These are phyloP conservation scores for Plenodomus tracheiphilus DNA, from an alignment of 2,329 filamentous ascomycete species.

Conservation along the genomic window DNA sequence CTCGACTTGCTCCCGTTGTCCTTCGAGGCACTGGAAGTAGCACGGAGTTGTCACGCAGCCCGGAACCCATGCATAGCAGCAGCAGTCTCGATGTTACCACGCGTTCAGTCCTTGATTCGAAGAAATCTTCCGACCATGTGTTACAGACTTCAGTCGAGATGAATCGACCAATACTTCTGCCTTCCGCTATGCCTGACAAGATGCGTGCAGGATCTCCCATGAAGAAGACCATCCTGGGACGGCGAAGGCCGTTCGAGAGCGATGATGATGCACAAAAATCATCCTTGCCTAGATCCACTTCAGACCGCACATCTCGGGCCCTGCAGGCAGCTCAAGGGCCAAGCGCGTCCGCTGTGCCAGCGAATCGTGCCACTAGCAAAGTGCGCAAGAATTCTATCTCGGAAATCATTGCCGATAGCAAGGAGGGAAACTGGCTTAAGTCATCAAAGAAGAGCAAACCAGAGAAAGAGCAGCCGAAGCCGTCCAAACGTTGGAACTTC, in stretches of 20 bases:
- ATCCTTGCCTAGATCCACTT: conserved; percentile 35
- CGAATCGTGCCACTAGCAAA: conserved; percentile 18
- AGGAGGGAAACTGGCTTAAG: conserved; percentile 46
- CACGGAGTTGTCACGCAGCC: conserved; percentile 39
- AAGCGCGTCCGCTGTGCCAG: conserved; percentile 12
- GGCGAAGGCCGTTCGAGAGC: conserved; percentile 41
- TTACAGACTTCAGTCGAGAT: conserved; percentile 22
- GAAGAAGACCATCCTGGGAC: conserved; percentile 32
- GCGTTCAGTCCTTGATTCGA: conserved; percentile 13
- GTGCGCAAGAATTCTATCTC: conserved; percentile 30
- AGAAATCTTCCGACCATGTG: conserved; percentile 22
- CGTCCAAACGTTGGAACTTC: conserved; percentile 60
- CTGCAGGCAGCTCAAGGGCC: conserved; percentile 28
- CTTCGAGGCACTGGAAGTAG: conserved; percentile 51
- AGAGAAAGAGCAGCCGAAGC: conserved; percentile 41
- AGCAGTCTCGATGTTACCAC: conserved; percentile 38
- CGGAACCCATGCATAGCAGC: conserved; percentile 41
- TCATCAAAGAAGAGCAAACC: conserved; percentile 33
- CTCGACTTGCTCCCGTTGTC: conserved; percentile 49
- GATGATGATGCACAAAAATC: conserved; percentile 41
- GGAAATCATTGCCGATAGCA: conserved; percentile 30
- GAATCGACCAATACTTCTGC: conserved; percentile 34
- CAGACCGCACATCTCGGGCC: conserved; percentile 32
- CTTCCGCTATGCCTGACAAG: conserved; percentile 45
- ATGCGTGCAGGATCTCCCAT: conserved; percentile 34